A percentile compares a stretch with the other conserved stretches of the same genome.
These are phyloP conservation scores for Coelastrella sp. DNA, from an alignment of 139 green algal species.

Conservation along the genomic window DNA sequence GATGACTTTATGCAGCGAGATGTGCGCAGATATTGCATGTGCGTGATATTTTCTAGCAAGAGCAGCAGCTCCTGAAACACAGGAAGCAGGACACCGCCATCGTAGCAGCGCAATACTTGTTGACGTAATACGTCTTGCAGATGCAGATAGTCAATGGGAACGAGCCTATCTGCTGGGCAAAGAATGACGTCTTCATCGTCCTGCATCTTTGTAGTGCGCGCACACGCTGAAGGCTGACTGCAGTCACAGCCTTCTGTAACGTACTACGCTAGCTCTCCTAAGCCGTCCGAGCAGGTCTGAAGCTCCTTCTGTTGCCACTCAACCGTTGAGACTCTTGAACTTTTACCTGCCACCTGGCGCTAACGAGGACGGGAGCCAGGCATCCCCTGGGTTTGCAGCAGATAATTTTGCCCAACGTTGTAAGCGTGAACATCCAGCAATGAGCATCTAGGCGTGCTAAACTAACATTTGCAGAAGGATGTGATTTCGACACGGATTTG, in stretches of 20 bases:
- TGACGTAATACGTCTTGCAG: background rate
- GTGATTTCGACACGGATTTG: no score
- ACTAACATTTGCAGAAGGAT: no score
- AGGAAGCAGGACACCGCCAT: background rate
- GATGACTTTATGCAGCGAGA: background rate
- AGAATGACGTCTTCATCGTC: background rate
- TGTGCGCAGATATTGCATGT: slow-evolving; percentile 23
- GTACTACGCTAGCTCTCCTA: background rate
- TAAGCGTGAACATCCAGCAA: no score
- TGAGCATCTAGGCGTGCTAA: no score
- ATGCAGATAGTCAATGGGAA: slow-evolving; percentile 22
- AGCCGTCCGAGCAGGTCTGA: no score
- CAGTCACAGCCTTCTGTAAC: background rate
- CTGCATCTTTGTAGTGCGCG: background rate
- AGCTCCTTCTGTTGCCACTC: background rate
- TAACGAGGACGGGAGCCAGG: no score
- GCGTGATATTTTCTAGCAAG: slow-evolving; percentile 10
- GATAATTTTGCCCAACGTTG: no score
- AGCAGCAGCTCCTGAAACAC: slow-evolving; percentile 9
- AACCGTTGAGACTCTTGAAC: background rate
- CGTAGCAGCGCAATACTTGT: background rate
- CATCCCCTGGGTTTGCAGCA: no score
- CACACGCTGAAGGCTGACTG: background rate
- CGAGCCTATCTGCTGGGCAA: slow-evolving; percentile 4
- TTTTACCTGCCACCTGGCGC: background rate